Percentiles rank a stretch among this genome's conserved stretches.
Evolutionary conservation across 202 grass and related monocot species (phyloP).

Genomic region (Cymbopogon flexuosus): DNA sequence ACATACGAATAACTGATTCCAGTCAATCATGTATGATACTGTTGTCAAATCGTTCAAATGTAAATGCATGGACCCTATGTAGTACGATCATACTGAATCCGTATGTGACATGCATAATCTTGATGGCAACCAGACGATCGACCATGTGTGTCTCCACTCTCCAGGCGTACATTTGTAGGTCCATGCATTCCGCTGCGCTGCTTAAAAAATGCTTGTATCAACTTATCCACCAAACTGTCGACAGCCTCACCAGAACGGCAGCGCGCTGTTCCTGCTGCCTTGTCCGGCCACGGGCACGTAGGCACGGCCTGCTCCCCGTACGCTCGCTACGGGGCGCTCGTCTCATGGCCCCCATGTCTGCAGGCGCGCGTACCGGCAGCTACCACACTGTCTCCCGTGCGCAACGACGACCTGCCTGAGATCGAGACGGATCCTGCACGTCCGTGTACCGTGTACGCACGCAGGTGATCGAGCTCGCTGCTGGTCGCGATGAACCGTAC

Average conservation of each 20-base stretch:
- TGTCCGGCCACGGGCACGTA: constrained; percentile 3
- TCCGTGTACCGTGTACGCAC: neutral
- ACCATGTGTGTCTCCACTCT: constrained; percentile 13
- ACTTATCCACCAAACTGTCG: constrained; percentile 8
- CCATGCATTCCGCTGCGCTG: neutral
- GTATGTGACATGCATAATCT: neutral
- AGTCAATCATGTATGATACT: neutral
- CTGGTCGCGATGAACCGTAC: neutral
- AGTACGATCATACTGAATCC: neutral
- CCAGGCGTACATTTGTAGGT: neutral
- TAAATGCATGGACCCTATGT: neutral
- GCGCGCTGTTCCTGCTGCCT: neutral
- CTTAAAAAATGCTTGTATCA: neutral
- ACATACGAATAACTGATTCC: neutral
- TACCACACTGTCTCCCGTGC: neutral
- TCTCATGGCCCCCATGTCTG: constrained; percentile 11
- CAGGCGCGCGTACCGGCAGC: constrained; percentile 16
- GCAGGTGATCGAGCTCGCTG: neutral
- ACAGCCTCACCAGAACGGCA: constrained; percentile 32
- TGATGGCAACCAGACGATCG: neutral
- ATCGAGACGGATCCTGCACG: neutral
- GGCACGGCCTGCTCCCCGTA: neutral
- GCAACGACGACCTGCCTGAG: neutral
- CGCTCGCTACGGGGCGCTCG: neutral
- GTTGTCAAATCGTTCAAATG: neutral